These are phyloP conservation scores for Sclerotinia minor DNA, from an alignment of 2,329 filamentous ascomycete genomes.

Conservation along the genomic window DNA sequence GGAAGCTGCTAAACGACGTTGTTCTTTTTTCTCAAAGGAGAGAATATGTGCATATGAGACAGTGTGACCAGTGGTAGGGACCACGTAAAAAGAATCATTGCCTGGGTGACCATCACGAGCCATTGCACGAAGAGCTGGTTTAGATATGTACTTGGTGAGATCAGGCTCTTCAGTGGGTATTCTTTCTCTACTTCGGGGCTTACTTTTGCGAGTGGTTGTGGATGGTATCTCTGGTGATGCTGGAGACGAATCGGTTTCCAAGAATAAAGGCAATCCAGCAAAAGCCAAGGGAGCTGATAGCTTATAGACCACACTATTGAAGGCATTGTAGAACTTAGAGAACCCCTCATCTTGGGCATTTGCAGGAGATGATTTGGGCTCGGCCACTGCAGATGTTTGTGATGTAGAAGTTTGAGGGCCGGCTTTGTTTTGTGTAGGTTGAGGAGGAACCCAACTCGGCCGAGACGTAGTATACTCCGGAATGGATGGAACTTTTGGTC, in stretches of 20 bases:
- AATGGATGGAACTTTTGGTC: slow-evolving; percentile 54
- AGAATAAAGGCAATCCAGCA: slow-evolving; percentile 78
- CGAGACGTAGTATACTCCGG: slow-evolving; percentile 51
- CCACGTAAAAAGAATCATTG: slow-evolving; percentile 87
- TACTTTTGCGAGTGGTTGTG: slow-evolving; percentile 42
- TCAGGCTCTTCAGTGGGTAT: slow-evolving; percentile 61
- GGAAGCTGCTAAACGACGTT: slow-evolving; percentile 57
- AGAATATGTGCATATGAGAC: slow-evolving; percentile 92
- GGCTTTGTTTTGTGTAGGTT: slow-evolving; percentile 38
- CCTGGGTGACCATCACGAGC: slow-evolving; percentile 64
- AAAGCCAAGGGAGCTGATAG: slow-evolving; percentile 91
- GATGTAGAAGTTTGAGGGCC: slow-evolving; percentile 34
- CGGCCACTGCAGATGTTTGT: slow-evolving; percentile 41
- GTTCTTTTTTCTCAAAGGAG: slow-evolving; percentile 66
- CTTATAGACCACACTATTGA: slow-evolving; percentile 83
- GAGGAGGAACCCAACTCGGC: slow-evolving; percentile 55
- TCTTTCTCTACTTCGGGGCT: slow-evolving; percentile 35
- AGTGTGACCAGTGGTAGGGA: slow-evolving; percentile 87
- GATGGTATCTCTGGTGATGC: slow-evolving; percentile 43
- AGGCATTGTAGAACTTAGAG: slow-evolving; percentile 86
- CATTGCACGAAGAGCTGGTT: slow-evolving; percentile 78
- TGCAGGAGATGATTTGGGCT: slow-evolving; percentile 32
- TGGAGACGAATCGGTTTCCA: slow-evolving; percentile 47
- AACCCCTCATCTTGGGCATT: slow-evolving; percentile 71
- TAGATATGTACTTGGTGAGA: slow-evolving; percentile 79